These are phyloP conservation scores for Tilletia setariae DNA, from an alignment of 1,284 basidiomycete species.

Conservation along the genomic window DNA sequence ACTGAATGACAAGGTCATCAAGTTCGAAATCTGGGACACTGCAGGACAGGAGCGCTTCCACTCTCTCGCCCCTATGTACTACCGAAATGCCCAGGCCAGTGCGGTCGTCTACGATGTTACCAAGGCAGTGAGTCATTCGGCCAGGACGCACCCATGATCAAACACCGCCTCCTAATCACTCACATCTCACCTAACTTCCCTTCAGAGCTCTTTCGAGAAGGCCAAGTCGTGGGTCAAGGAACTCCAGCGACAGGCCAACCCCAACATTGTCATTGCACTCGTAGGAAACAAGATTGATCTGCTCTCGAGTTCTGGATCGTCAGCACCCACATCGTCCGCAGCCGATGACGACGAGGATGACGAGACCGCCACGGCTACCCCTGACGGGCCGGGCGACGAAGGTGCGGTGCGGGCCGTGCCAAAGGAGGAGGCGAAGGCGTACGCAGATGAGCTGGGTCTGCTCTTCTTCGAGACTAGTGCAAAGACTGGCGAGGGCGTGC, in stretches of 20 bases:
- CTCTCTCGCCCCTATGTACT: constrained; percentile 94
- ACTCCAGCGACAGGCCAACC: constrained; percentile 95
- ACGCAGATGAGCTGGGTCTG: constrained; percentile 85
- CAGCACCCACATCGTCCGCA: constrained; percentile 52
- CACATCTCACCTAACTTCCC: background rate
- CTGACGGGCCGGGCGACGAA: constrained; percentile 23
- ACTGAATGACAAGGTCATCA: constrained; percentile 66
- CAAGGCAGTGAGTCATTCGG: constrained; percentile 58
- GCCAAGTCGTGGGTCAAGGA: constrained; percentile 99
- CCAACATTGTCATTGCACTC: constrained; percentile 84
- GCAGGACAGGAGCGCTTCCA: constrained; percentile 93
- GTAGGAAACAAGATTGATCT: constrained; percentile 68
- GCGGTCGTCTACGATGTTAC: constrained; percentile 98
- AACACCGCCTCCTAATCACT: background rate
- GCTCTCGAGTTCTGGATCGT: constrained; percentile 68
- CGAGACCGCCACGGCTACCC: constrained; percentile 58
- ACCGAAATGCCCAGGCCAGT: constrained; percentile 95
- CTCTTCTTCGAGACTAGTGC: constrained; percentile 97
- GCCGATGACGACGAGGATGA: constrained; percentile 38
- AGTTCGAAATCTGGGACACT: constrained; percentile 95
- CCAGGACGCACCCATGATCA: background rate
- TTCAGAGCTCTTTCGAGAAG: constrained; percentile 81
- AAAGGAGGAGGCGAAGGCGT: constrained; percentile 86
- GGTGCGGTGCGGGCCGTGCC: constrained; percentile 40
- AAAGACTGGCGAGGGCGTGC: constrained; percentile 93